phyloP scores from a whole-genome alignment of 176 grass and related monocot genomes.

The sorghum (Sorghum bicolor) region DNA sequence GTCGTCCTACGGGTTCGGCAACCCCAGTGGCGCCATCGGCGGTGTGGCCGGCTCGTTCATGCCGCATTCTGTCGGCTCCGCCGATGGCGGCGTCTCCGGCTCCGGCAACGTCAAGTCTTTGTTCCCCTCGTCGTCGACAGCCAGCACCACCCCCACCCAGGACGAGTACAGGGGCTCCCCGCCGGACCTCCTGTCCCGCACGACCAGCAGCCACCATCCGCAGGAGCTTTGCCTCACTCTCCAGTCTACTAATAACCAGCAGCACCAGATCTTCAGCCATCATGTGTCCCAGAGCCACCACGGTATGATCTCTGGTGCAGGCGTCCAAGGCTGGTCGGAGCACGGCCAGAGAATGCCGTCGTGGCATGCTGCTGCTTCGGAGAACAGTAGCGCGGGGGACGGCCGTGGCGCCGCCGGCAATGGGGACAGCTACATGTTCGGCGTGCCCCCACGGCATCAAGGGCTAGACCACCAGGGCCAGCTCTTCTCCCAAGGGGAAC shows the following conservation, averaged over 20 bases:
- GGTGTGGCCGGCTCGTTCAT: conserved; percentile 50
- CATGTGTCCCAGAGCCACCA: conserved; percentile 42
- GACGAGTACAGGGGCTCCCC: conserved; percentile 72
- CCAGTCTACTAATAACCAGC: conserved; percentile 50
- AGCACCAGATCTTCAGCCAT: conserved; percentile 70
- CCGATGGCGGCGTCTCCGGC: conserved; percentile 42
- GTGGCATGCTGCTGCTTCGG: conserved; percentile 59
- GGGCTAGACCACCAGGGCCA: conserved; percentile 60
- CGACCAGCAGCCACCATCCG: conserved; percentile 49
- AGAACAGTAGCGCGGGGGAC: conserved; percentile 35
- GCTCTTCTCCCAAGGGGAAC: conserved; percentile 82
- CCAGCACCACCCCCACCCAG: conserved; percentile 32
- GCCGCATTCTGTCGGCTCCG: conserved; percentile 59
- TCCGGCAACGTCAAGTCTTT: conserved; percentile 86
- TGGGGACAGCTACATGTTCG: conserved; percentile 52
- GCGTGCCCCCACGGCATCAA: conserved; percentile 37
- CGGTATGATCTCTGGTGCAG: conserved; percentile 52
- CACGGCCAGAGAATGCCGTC: conserved; percentile 55
- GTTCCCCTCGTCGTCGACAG: conserved; percentile 68
- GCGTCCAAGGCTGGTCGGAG: conserved; percentile 47
- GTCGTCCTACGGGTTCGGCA: conserved; percentile 50
- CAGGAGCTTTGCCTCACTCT: conserved; percentile 94
- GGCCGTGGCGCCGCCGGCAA: conserved; percentile 28
- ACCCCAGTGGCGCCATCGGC: conserved; percentile 11
- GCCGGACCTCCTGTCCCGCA: conserved; percentile 63